Evolutionary conservation across 495 filamentous ascomycete genomes (phyloP).

Genomic region (Lasiosphaeria miniovina): DNA sequence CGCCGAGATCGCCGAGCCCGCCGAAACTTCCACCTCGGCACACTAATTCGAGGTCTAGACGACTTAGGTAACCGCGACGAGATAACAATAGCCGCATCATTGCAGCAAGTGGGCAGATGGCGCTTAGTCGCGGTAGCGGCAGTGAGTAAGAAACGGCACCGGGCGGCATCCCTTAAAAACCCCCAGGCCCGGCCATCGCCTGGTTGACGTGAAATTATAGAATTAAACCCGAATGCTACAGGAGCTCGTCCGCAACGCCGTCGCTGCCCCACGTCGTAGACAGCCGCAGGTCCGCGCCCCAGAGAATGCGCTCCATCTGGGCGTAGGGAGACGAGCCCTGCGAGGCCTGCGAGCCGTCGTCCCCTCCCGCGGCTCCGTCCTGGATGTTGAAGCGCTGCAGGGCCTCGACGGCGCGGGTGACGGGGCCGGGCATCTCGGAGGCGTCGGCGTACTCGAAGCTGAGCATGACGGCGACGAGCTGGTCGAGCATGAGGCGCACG

Average conservation of each 20-base stretch:
- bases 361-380: background rate
- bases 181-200: background rate
- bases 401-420: slow-evolving; percentile 6
- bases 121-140: background rate
- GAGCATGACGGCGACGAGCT: slow-evolving; percentile 7
- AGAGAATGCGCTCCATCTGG: slow-evolving; percentile 9
- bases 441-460: slow-evolving; percentile 6
- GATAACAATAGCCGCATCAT: background rate
- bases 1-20: slow-evolving; percentile 4
- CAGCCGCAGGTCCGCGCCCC: slow-evolving; percentile 5
- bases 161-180: background rate
- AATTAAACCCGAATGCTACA: background rate
- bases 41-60: background rate
- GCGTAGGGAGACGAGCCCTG: slow-evolving; percentile 8
- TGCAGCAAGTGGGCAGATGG: background rate
- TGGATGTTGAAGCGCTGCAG: slow-evolving; percentile 5
- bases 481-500: slow-evolving; percentile 5
- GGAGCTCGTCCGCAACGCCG: background rate
- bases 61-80: too few relatives aligned
- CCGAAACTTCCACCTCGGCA: background rate
- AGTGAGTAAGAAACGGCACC: background rate
- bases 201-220: background rate
- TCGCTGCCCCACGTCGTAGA: background rate
- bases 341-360: background rate
- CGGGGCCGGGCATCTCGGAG: slow-evolving; percentile 4